phyloP scores from a whole-genome alignment of 495 filamentous ascomycete genomes.

The Hyaloscypha variabilis region DNA sequence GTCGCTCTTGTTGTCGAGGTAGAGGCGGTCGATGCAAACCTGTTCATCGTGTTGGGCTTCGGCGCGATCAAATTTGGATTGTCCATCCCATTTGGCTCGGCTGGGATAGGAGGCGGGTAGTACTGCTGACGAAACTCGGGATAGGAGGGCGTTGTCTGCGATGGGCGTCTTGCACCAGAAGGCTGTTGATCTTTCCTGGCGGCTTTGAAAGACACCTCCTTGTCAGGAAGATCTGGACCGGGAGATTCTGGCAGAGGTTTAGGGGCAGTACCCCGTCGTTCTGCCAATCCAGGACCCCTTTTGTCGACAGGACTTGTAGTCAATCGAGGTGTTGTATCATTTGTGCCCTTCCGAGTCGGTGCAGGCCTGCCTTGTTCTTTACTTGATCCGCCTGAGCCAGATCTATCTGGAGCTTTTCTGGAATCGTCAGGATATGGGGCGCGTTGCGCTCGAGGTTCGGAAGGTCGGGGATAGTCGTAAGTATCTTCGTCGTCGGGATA shows the following conservation, averaged over 20 bases:
- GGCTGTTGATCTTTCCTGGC: slow-evolving; percentile 25
- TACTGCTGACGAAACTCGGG: slow-evolving; percentile 28
- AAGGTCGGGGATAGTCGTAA: slow-evolving; percentile 43
- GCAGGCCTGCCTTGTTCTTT: slow-evolving; percentile 23
- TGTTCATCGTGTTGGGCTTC: slow-evolving; percentile 56
- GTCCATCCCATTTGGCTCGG: slow-evolving; percentile 24
- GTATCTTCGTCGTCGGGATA: slow-evolving; percentile 74
- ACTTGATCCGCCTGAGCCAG: slow-evolving; percentile 27
- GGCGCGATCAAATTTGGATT: slow-evolving; percentile 25
- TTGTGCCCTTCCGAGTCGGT: slow-evolving; percentile 20
- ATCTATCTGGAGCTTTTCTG: slow-evolving; percentile 25
- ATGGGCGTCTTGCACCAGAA: slow-evolving; percentile 25
- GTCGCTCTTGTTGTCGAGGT: slow-evolving; percentile 91
- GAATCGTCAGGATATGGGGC: slow-evolving; percentile 53
- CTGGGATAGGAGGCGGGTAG: slow-evolving; percentile 21
- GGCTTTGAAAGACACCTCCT: slow-evolving; percentile 64
- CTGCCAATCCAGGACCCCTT: slow-evolving; percentile 60
- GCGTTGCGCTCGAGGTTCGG: slow-evolving; percentile 42
- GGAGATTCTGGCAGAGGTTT: slow-evolving; percentile 79
- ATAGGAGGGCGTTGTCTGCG: slow-evolving; percentile 18
- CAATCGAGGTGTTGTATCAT: slow-evolving; percentile 48
- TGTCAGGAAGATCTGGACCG: slow-evolving; percentile 68
- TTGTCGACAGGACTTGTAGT: slow-evolving; percentile 50
- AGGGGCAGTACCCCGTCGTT: slow-evolving; percentile 72
- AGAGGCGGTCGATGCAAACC: slow-evolving; percentile 84